Percentiles rank a stretch among this genome's conserved stretches.
phyloP scores from a whole-genome alignment of 495 filamentous ascomycete species.

The Lepidopterella palustris region DNA sequence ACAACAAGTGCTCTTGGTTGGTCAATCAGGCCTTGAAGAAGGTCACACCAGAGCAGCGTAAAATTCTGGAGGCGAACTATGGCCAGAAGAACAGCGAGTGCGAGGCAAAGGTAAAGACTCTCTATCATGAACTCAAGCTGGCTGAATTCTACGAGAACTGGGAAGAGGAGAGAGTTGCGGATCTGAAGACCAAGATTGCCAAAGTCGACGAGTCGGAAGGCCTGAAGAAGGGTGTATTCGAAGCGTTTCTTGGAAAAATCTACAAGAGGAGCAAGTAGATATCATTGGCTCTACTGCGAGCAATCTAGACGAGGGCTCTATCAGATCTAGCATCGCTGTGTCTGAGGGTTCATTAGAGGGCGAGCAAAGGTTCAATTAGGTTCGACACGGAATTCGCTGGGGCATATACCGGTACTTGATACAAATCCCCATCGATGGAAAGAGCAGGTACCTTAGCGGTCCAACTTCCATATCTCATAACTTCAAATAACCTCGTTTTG shows the following conservation, averaged over 20 bases:
- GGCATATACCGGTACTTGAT: too few relatives aligned
- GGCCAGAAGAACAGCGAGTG: constrained; percentile 75
- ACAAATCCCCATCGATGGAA: too few relatives aligned
- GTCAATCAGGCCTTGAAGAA: constrained; percentile 84
- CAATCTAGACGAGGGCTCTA: too few relatives aligned
- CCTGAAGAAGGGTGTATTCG: constrained; percentile 82
- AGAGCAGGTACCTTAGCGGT: too few relatives aligned
- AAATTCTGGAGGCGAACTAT: constrained; percentile 76
- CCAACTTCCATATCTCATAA: too few relatives aligned
- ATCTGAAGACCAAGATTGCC: constrained; percentile 67
- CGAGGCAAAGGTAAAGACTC: constrained; percentile 77
- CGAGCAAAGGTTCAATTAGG: too few relatives aligned
- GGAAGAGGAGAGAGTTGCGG: constrained; percentile 73
- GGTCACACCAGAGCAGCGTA: constrained; percentile 72
- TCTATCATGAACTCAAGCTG: constrained; percentile 78
- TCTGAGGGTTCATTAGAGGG: too few relatives aligned
- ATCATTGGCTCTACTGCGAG: not conserved
- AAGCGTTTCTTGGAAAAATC: constrained; percentile 88
- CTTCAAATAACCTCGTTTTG: too few relatives aligned
- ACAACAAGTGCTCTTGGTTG: constrained; percentile 99
- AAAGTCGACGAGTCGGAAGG: constrained; percentile 77
- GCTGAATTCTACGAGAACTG: constrained; percentile 77
- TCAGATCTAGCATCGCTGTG: too few relatives aligned
- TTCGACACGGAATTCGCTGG: too few relatives aligned
- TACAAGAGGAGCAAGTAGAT: constrained; percentile 88